Base-by-base conservation (phyloP, 495 filamentous ascomycete genomes). In the Paragyromitra xinjiangensis region DNA sequence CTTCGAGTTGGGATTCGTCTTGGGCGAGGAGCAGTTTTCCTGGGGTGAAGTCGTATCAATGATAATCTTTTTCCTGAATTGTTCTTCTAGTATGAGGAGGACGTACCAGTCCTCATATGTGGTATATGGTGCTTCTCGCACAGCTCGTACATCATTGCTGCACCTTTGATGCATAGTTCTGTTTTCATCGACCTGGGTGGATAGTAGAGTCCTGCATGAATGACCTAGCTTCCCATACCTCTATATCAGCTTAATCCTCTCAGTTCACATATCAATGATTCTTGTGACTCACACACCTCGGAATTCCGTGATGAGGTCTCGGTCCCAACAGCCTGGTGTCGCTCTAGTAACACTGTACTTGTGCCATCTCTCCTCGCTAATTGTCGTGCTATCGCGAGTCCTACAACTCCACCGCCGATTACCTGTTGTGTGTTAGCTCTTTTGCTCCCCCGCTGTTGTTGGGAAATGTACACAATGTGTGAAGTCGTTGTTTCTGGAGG, bases 21-120 rank as follows among this genome's bases (percentile, higher is more conserved):
- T 99, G 96, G 1, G 95, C 95, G 0, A 99, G 91, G 78, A 99
- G 91, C 94, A 96, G 97, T 87, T 99, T 99, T 56, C 93, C 94
- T 81, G 26, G 16, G 14, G 19, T 1, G 12, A 9, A 8, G 1
- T 37, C 26, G 22, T 29, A 14, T 48, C 56, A 37, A 50, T 56
- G 22, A 34, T 34, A 34, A 3, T 1, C 14, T 29, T 12, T 24
- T 22, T 34, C 42, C 19, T 3, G 12, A 14, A 16, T 12, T 34
- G n/a, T 9, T n/a, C 19, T 19, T 19, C 37, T 8, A n/a, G 56
- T 12, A 0, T 22, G 58, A 22, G 22, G 22, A 8, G 9, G 14
- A 34, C n/a, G n/a, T 68, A 75, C 81, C 81, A 22, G 88, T 90
- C 81, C 91, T 91, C 71, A 85, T 85, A 85, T 94, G 87, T 0